Percentiles rank a stretch among this genome's conserved stretches.
These are phyloP conservation scores for Tolypocladium pustulatum DNA, from an alignment of 2,329 filamentous ascomycete genomes.

Conservation along the genomic window DNA sequence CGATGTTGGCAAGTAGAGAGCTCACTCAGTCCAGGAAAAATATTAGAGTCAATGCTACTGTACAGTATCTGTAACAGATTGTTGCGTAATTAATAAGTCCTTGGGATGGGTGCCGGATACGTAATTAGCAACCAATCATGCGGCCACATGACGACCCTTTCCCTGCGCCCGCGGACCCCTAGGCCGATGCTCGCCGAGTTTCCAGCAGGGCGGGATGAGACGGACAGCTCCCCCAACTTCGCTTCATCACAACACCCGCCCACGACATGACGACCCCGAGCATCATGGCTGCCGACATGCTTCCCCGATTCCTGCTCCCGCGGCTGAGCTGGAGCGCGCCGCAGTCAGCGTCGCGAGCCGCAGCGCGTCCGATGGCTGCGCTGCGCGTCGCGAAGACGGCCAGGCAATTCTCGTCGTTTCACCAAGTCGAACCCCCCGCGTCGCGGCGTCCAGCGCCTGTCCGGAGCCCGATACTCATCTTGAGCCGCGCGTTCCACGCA, in stretches of 20 bases:
- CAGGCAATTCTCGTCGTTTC: neutral
- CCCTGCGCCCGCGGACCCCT: neutral
- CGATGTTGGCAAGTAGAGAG: too few relatives aligned
- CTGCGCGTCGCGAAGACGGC: slow-evolving; percentile 6
- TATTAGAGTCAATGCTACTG: too few relatives aligned
- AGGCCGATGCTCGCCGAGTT: neutral
- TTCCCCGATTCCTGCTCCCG: slow-evolving; percentile 45
- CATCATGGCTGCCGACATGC: slow-evolving; percentile 23
- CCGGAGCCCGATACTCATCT: slow-evolving; percentile 9
- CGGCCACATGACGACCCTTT: slow-evolving; percentile 7
- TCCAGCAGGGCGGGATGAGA: neutral
- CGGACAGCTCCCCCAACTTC: neutral
- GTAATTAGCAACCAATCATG: slow-evolving; percentile 3
- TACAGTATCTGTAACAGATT: too few relatives aligned
- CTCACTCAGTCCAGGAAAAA: too few relatives aligned
- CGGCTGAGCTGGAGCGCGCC: slow-evolving; percentile 40
- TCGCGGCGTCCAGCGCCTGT: neutral
- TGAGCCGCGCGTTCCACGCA: slow-evolving; percentile 53
- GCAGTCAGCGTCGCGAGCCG: slow-evolving; percentile 13
- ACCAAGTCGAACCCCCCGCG: neutral
- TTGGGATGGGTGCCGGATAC: too few relatives aligned
- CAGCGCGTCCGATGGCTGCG: slow-evolving; percentile 10
- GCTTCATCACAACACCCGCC: neutral
- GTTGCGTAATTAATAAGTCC: neutral
- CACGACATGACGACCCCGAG: slow-evolving; percentile 15